Evolutionary conservation across 495 filamentous ascomycete genomes (phyloP), one percentile per base, ranked within the genome.

Genomic region (Talaromyces trachyspermus): DNA sequence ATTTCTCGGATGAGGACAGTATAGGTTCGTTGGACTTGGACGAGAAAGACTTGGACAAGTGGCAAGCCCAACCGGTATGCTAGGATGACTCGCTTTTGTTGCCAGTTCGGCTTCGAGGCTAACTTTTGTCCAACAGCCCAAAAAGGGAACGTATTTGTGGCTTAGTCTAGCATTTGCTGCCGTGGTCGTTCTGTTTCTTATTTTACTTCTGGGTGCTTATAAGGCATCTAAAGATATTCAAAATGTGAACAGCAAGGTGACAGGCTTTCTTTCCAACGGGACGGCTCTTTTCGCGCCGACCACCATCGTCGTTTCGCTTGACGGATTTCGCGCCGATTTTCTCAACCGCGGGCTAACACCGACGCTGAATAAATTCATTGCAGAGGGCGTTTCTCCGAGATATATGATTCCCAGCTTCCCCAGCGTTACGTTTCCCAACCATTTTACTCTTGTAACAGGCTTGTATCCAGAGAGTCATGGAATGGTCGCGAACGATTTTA

Each of bases 291-390:
- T 95, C 60, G 81, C 80, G 3, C 88, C 88, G 14, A 99, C 92
- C 0, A 99, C 92, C 1, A 85, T 99, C 32, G 63, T 96, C 38
- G 86, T 99, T 53, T 96, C 91, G 27, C 74, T 99, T 8, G 92
- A 99, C 64, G 92, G 92, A 2, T 96, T 99, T 62, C 82, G 92
- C n/a, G 90, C 94, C 2, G 92, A 97, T 61, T 99, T 95, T 53
- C 75, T 99, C 26, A 76, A 79, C 25, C 79, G 89, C 20, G 81
- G 81, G 5, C 59, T 99, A 38, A 95, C 92, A 0, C 92, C 91
- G 0, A 80, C 83, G 0, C 74, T 99, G 4, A 85, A 81, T 48
- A 70, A 77, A 10, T 86, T 99, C 57, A 73, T 95, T 52, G 79
- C 80, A 25, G 76, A 85, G 32, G 92, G 92, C 24, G 79, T 99